phyloP scores from a whole-genome alignment of 2,329 filamentous ascomycete genomes.

The Colletotrichum incanum region DNA sequence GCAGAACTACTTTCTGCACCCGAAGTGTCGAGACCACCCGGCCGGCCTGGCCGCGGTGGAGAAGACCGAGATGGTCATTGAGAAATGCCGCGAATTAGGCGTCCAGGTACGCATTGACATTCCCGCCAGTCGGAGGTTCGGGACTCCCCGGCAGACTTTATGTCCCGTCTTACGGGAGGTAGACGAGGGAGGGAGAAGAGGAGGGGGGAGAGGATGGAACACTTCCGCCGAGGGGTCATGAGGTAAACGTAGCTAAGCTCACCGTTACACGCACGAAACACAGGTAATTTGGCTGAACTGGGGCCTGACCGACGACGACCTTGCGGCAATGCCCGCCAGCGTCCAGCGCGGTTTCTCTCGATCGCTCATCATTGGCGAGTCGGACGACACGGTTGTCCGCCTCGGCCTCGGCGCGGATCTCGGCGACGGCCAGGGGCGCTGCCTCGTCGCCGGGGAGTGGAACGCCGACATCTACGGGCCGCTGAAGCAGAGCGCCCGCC shows the following conservation, averaged over 20 bases:
- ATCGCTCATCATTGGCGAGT: slow-evolving; percentile 49
- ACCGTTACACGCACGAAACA: slow-evolving; percentile 23
- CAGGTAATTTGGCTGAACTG: slow-evolving; percentile 70
- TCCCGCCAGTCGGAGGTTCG: slow-evolving; percentile 29
- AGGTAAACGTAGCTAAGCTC: slow-evolving; percentile 16
- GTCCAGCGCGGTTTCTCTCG: slow-evolving; percentile 64
- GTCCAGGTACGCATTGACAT: slow-evolving; percentile 55
- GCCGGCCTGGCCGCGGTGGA: slow-evolving; percentile 58
- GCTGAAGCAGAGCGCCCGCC: slow-evolving; percentile 54
- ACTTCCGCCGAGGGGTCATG: not conserved
- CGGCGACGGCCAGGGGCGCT: slow-evolving; percentile 58
- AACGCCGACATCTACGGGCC: slow-evolving; percentile 68
- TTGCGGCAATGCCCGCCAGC: slow-evolving; percentile 65
- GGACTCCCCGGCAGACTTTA: not conserved
- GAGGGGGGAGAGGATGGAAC: not conserved
- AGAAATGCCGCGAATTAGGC: slow-evolving; percentile 63
- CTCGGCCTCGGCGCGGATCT: slow-evolving; percentile 64
- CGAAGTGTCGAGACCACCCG: slow-evolving; percentile 52
- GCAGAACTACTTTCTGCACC: slow-evolving; percentile 67
- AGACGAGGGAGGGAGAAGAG: not conserved
- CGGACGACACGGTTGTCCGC: slow-evolving; percentile 33
- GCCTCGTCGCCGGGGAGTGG: slow-evolving; percentile 70
- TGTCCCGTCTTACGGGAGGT: not conserved
- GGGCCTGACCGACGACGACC: slow-evolving; percentile 69
- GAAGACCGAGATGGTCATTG: slow-evolving; percentile 59